Evolutionary conservation across 2,329 filamentous ascomycete species (phyloP).

Genomic region (Xenoacremonium recifei): DNA sequence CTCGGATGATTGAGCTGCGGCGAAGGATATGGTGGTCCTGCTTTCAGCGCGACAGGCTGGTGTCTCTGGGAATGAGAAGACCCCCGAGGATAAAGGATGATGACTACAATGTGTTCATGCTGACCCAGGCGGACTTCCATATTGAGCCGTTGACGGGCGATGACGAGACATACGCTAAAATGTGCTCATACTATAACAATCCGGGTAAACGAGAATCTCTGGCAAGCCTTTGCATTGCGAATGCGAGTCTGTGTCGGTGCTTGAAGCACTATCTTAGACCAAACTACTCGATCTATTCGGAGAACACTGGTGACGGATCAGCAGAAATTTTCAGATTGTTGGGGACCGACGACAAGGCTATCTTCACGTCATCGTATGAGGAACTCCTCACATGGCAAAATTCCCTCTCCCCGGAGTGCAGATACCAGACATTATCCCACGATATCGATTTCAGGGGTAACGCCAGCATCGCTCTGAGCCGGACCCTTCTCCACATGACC

Average conservation of each 20-base stretch:
- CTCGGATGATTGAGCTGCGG: conserved; percentile 68
- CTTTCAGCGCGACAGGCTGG: conserved; percentile 87
- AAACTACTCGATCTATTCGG: conserved; percentile 79
- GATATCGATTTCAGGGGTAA: no score
- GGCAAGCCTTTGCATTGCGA: conserved; percentile 38
- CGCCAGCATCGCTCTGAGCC: conserved; percentile 61
- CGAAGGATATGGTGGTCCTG: conserved; percentile 97
- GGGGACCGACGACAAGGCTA: conserved; percentile 51
- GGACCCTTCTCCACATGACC: conserved; percentile 85
- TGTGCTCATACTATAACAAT: no score
- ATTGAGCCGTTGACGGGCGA: no score
- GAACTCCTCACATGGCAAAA: conserved; percentile 67
- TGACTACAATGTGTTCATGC: conserved; percentile 88
- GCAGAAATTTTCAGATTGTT: no score
- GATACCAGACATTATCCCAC: no score
- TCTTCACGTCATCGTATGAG: conserved; percentile 74
- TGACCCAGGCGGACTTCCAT: conserved; percentile 80
- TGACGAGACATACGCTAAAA: background rate
- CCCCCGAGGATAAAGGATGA: conserved; percentile 88
- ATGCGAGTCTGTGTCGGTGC: conserved; percentile 81
- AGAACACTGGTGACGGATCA: conserved; percentile 84
- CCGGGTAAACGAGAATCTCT: no score
- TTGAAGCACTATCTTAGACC: conserved; percentile 86
- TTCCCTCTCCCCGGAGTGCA: no score
- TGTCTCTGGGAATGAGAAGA: conserved; percentile 87